Conservation (phyloP, 2,329 filamentous ascomycete genomes). For the Fusarium sp. region DNA sequence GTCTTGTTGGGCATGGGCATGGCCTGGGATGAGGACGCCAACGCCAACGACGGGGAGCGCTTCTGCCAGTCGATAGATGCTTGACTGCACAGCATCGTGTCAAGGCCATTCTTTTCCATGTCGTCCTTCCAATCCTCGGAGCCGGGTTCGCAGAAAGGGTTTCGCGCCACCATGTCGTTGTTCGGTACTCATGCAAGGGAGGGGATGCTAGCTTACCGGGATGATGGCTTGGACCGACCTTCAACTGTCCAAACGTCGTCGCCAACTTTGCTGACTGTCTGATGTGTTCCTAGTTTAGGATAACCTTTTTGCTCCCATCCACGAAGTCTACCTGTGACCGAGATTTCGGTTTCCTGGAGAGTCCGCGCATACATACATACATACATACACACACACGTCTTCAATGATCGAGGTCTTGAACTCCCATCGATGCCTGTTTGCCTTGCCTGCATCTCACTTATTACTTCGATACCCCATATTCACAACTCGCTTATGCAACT, state of each 20-base stretch:
- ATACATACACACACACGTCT: not conserved
- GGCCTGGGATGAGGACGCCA: slow-evolving; percentile 5
- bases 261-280: slow-evolving; percentile 32
- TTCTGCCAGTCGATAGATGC: slow-evolving; percentile 1
- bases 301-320: slow-evolving; percentile 6
- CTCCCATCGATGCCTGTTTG: not conserved
- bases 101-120: not conserved
- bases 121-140: not conserved
- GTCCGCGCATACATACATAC: not conserved
- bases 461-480: not conserved
- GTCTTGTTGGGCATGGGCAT: not conserved
- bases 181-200: slow-evolving; percentile 34
- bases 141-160: slow-evolving; percentile 25
- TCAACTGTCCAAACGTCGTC: slow-evolving; percentile 28
- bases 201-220: slow-evolving; percentile 25
- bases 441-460: not conserved
- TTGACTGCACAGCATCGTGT: slow-evolving; percentile 1
- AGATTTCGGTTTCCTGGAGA: slow-evolving; percentile 15
- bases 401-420: not conserved
- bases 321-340: slow-evolving; percentile 27
- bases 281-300: slow-evolving; percentile 23
- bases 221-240: slow-evolving; percentile 19
- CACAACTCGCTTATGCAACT: slow-evolving; percentile 2
- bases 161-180: slow-evolving; percentile 20
- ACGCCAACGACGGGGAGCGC: not conserved